A percentile compares a stretch with the other conserved stretches of the same genome.
Evolutionary conservation across 2,329 filamentous ascomycete species (phyloP).

Genomic region (Cladophialophora bantiana): DNA sequence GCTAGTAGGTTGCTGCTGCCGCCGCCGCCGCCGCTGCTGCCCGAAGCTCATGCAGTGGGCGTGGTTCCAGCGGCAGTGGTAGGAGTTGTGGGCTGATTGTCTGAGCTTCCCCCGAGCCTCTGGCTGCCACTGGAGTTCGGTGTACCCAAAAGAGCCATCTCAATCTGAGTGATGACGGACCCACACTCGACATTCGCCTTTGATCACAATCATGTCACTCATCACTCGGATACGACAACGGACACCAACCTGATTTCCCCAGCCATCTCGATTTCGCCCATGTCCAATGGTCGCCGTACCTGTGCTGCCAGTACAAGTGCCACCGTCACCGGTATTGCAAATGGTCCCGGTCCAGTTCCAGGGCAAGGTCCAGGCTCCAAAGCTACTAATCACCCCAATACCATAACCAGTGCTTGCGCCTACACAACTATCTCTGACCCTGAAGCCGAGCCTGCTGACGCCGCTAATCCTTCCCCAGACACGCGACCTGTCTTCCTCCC

Average conservation of each 20-base stretch:
- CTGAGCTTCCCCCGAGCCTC: conserved; percentile 13
- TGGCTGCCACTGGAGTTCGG: background rate
- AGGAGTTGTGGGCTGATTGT: conserved; percentile 23
- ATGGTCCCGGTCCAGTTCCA: conserved; percentile 16
- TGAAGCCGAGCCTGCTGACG: conserved; percentile 37
- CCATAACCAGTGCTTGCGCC: conserved; percentile 19
- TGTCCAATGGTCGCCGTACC: conserved; percentile 25
- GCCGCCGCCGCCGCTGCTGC: background rate
- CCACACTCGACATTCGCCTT: conserved; percentile 32
- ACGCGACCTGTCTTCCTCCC: conserved; percentile 32
- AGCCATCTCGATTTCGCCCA: conserved; percentile 37
- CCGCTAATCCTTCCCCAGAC: conserved; percentile 37
- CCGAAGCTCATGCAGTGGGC: conserved; percentile 17
- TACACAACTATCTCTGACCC: conserved; percentile 26
- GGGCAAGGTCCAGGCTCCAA: conserved; percentile 5
- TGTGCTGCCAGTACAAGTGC: conserved; percentile 17
- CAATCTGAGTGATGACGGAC: conserved; percentile 38
- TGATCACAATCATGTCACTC: conserved; percentile 30
- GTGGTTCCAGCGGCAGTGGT: conserved; percentile 11
- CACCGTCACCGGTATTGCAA: conserved; percentile 6
- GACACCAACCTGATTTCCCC: conserved; percentile 34
- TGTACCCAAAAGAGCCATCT: conserved; percentile 18
- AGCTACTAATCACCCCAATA: conserved; percentile 35
- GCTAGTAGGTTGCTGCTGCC: background rate
- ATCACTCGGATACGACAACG: conserved; percentile 30